Evolutionary conservation across 1,139 yeast species (phyloP).

Genomic region (Sugiyamaella grinbergsii): DNA sequence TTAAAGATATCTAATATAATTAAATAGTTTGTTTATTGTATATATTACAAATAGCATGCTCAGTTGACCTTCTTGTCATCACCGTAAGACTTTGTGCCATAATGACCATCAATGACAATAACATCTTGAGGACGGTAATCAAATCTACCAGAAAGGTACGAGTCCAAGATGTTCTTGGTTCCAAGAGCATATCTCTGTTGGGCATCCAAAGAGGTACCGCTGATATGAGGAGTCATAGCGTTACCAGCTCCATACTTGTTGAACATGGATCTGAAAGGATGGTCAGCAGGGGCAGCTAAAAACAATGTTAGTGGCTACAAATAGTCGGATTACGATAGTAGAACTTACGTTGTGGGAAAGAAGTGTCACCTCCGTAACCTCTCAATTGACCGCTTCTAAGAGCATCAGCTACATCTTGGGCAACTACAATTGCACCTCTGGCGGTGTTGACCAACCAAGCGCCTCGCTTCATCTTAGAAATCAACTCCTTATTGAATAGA

Average conservation of each 20-base stretch:
- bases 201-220: conserved; percentile 79
- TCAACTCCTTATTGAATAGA: conserved; percentile 63
- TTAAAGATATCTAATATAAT: too few species aligned
- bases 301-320: conserved; percentile 2
- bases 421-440: conserved; percentile 74
- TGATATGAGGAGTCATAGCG: conserved; percentile 81
- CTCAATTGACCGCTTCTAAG: conserved; percentile 64
- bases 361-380: conserved; percentile 84
- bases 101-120: conserved; percentile 70
- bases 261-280: conserved; percentile 72
- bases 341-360: conserved; percentile 62
- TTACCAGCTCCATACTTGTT: conserved; percentile 71
- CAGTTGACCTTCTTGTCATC: conserved; percentile 16
- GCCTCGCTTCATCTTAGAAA: conserved; percentile 73
- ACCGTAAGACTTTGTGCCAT: conserved; percentile 75
- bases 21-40: too few species aligned
- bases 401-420: conserved; percentile 75
- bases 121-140: conserved; percentile 76
- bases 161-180: conserved; percentile 61
- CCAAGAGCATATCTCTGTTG: conserved; percentile 74
- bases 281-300: conserved; percentile 63
- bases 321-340: too few species aligned
- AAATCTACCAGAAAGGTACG: conserved; percentile 59
- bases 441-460: conserved; percentile 80
- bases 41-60: neutral